Evolutionary conservation across 108 stramenopile species (phyloP).

Genomic region (Cyclotella baltica): DNA sequence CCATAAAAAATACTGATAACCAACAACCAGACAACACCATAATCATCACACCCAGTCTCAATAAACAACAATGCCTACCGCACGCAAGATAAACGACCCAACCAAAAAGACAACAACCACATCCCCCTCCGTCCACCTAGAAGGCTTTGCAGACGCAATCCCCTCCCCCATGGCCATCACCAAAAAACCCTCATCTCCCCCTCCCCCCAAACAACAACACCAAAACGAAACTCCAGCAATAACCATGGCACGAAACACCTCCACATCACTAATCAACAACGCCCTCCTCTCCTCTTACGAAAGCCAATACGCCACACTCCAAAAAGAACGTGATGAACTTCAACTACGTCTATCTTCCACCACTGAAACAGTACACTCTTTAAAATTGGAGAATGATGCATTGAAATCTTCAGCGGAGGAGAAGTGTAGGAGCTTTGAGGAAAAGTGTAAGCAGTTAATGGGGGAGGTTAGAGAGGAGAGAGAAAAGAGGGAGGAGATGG

Average conservation of each 20-base stretch:
- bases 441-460: not conserved
- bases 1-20: too few relatives aligned
- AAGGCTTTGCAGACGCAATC: slow-evolving; percentile 42
- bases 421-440: not conserved
- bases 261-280: slow-evolving; percentile 31
- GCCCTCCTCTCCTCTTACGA: slow-evolving; percentile 50
- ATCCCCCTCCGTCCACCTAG: slow-evolving; percentile 12
- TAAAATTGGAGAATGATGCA: slow-evolving; percentile 6
- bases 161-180: slow-evolving; percentile 22
- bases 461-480: slow-evolving; percentile 17
- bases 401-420: not conserved
- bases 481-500: slow-evolving; percentile 13
- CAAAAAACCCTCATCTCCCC: slow-evolving; percentile 2
- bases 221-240: not conserved
- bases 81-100: not conserved
- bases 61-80: not conserved
- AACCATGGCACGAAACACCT: slow-evolving; percentile 25
- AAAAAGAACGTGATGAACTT: slow-evolving; percentile 40
- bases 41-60: not conserved
- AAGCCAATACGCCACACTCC: slow-evolving; percentile 27
- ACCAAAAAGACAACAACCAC: not conserved
- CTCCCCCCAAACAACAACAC: not conserved
- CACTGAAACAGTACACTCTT: not conserved
- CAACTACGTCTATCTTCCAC: slow-evolving; percentile 1
- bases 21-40: too few relatives aligned